Base-by-base conservation (phyloP, 345 rosid genomes). In the Salix viminalis region DNA sequence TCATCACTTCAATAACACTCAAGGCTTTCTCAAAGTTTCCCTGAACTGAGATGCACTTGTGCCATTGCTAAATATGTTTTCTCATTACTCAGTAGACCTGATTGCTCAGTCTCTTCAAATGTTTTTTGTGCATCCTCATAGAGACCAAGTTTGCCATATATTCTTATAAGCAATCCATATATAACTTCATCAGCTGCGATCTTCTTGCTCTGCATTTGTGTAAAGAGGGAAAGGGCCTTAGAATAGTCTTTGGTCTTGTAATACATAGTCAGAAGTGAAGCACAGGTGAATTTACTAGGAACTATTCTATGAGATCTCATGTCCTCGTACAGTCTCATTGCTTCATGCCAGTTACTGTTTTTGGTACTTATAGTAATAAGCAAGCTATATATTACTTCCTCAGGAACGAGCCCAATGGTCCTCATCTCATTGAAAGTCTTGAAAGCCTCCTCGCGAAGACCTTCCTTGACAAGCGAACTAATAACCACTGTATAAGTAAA, bases 11-110 rank as follows among this genome's bases (percentile, higher is more conserved):
- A 74, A 94, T 80, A 24, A 88, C 79, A 76, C 73, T 66, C 80
- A 92, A 81, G 69, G 98, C 98, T 75, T 86, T 91, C 78, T 82
- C 88, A 68, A 81, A 85, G 81, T 89, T 90, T 42, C 94, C 94
- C 88, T 0, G 91, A 87, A 76, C 77, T 87, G 8, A 90, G 88
- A 86, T 91, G 87, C 65, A 94, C 97, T 81, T 91, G 97, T 16
- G 97, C 93, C 97, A 94, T 94, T 28, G 95, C 90, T 85, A 94
- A 78, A 85, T 90, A 94, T 12, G 98, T 92, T 87, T 91, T 94
- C 87, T 92, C 97, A 75, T 85, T 87, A 75, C 83, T 84, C 79
- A 94, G 89, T 56, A 91, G 71, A 81, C 94, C 91, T 61, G 86
- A 82, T 42, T 75, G 87, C 72, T 86, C 70, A 70, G 76, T 85